phyloP scores from a whole-genome alignment of 2,329 filamentous ascomycete genomes.

The Ophiosphaerella herpotricha region DNA sequence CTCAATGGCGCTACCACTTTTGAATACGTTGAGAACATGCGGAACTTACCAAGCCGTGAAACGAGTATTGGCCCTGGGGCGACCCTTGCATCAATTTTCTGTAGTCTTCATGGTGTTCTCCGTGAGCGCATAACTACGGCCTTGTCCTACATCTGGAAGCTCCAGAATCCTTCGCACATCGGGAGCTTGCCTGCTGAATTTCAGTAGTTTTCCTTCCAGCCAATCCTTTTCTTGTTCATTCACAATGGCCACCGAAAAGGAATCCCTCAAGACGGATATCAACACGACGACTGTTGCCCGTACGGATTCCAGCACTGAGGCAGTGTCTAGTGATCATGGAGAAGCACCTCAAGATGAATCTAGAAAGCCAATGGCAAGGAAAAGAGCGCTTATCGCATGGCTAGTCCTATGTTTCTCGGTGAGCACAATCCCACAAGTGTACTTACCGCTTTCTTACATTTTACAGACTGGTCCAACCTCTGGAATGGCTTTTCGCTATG shows the following conservation, averaged over 20 bases:
- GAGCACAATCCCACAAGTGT: not conserved
- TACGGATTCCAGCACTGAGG: not conserved
- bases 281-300: not conserved
- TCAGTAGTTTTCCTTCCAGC: too few relatives aligned
- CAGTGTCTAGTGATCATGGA: not conserved
- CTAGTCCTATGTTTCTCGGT: slow-evolving; percentile 20
- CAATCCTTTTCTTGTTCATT: too few relatives aligned
- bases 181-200: too few relatives aligned
- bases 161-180: too few relatives aligned
- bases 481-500: slow-evolving; percentile 8
- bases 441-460: not conserved
- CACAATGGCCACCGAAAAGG: not conserved
- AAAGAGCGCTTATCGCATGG: slow-evolving; percentile 15
- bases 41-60: too few relatives aligned
- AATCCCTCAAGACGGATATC: not conserved
- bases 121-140: too few relatives aligned
- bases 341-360: not conserved
- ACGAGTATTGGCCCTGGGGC: too few relatives aligned
- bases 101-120: too few relatives aligned
- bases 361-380: slow-evolving; percentile 6
- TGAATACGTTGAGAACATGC: too few relatives aligned
- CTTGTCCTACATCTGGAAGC: too few relatives aligned
- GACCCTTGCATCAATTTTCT: too few relatives aligned
- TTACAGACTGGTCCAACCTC: slow-evolving; percentile 3
- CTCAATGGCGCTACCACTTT: not conserved